Conservation (phyloP, 2,329 filamentous ascomycete genomes). For the Neofusicoccum kwambonambiense region DNA sequence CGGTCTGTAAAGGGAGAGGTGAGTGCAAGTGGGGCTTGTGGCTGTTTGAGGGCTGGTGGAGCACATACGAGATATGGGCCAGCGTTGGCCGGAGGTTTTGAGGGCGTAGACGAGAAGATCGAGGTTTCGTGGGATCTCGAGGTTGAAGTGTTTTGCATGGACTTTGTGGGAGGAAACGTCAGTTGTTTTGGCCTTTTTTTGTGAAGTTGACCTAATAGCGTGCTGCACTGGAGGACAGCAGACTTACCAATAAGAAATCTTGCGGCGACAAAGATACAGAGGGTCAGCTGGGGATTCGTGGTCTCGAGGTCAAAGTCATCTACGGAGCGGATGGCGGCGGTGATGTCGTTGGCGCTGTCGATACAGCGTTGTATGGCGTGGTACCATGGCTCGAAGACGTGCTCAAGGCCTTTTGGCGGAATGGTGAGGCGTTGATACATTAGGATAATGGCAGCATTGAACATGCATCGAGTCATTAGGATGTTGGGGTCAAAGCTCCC, state of each 20-base stretch:
- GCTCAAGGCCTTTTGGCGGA: conserved; percentile 23
- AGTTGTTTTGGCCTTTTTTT: too few relatives aligned
- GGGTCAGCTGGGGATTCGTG: conserved; percentile 26
- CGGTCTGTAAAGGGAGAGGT: conserved; percentile 20
- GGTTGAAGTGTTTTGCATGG: conserved; percentile 27
- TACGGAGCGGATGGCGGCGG: conserved; percentile 24
- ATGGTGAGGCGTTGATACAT: conserved; percentile 27
- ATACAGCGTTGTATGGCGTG: conserved; percentile 30
- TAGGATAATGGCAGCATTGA: conserved; percentile 28
- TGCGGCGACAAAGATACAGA: conserved; percentile 28
- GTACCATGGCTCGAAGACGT: conserved; percentile 28
- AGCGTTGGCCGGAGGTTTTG: conserved; percentile 27
- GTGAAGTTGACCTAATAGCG: too few relatives aligned
- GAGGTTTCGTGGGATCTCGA: conserved; percentile 25
- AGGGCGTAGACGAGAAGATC: conserved; percentile 28
- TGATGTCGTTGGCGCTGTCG: conserved; percentile 29
- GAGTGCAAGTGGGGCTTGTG: background rate
- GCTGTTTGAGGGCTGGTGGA: background rate
- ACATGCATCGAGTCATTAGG: conserved; percentile 25
- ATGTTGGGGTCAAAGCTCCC: conserved; percentile 27
- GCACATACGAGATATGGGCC: conserved; percentile 20
- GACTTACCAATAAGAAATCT: conserved; percentile 26
- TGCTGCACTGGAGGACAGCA: background rate
- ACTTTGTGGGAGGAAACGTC: conserved; percentile 18
- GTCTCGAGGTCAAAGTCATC: conserved; percentile 25